phyloP scores from a whole-genome alignment of 2,329 filamentous ascomycete species.

The Zasmidium citrigriseum region DNA sequence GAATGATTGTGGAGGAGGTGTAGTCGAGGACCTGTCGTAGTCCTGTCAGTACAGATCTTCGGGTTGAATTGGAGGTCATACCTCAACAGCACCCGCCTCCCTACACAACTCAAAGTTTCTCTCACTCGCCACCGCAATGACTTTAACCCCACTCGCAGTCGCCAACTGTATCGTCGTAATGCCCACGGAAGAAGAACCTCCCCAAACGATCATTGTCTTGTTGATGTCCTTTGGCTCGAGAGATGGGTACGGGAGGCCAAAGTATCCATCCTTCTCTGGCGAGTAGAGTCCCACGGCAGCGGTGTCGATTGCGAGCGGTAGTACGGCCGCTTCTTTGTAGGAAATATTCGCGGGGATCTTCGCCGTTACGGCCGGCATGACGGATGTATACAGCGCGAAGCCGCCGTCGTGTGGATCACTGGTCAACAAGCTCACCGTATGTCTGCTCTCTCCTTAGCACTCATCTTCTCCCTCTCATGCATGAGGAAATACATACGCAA shows the following conservation, averaged over 20 bases:
- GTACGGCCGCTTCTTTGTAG: constrained; percentile 40
- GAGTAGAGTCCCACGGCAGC: constrained; percentile 5
- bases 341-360: constrained; percentile 38
- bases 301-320: constrained; percentile 20
- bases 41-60: constrained; percentile 16
- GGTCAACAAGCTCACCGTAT: constrained; percentile 3
- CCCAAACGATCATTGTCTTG: constrained; percentile 19
- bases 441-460: too few relatives aligned
- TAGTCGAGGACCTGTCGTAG: too few relatives aligned
- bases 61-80: background rate
- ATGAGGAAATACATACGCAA: constrained; percentile 27
- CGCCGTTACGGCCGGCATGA: constrained; percentile 32
- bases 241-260: constrained; percentile 33
- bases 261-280: constrained; percentile 17
- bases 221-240: constrained; percentile 18
- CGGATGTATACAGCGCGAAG: constrained; percentile 33
- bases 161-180: constrained; percentile 31
- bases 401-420: constrained; percentile 15
- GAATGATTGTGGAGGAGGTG: background rate
- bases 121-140: constrained; percentile 32
- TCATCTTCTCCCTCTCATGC: too few relatives aligned
- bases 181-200: constrained; percentile 33
- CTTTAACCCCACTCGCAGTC: constrained; percentile 27
- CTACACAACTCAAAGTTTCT: constrained; percentile 21
- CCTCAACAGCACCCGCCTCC: too few relatives aligned